These are phyloP conservation scores for Sedum album DNA, from an alignment of 164 flowering plant genomes.

Conservation along the genomic window DNA sequence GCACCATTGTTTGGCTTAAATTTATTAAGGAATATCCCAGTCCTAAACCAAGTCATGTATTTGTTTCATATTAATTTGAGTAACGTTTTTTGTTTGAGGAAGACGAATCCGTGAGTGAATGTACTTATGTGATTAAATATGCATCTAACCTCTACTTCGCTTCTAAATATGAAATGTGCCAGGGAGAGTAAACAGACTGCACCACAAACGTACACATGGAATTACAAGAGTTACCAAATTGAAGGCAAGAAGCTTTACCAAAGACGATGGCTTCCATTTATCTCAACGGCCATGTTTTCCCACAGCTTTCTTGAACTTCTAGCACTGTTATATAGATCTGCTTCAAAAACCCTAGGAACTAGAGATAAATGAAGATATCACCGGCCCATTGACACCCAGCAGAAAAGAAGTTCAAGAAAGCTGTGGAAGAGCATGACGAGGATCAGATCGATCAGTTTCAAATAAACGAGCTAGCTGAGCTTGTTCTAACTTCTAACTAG, in stretches of 20 bases:
- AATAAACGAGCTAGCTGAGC: neutral
- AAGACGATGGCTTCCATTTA: neutral
- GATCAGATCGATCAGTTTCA: constrained; percentile 17
- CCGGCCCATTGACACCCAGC: neutral
- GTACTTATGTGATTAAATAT: no score
- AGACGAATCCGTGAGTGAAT: no score
- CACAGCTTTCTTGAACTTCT: constrained; percentile 48
- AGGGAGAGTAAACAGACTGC: neutral
- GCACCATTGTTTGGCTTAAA: no score
- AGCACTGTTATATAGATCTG: neutral
- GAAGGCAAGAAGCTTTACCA: neutral
- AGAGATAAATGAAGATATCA: neutral
- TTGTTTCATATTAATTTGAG: no score
- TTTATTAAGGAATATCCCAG: no score
- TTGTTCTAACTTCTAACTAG: neutral
- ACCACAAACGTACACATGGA: neutral
- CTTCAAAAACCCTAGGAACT: neutral
- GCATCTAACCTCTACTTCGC: no score
- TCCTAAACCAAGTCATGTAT: no score
- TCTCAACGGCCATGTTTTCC: constrained; percentile 33
- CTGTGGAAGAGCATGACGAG: constrained; percentile 82
- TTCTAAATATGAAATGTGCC: neutral
- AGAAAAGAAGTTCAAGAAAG: constrained; percentile 66
- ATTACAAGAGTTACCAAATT: neutral
- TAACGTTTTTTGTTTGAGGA: no score